phyloP scores from a whole-genome alignment of 2,329 filamentous ascomycete species.

The Bipolaris cookei region DNA sequence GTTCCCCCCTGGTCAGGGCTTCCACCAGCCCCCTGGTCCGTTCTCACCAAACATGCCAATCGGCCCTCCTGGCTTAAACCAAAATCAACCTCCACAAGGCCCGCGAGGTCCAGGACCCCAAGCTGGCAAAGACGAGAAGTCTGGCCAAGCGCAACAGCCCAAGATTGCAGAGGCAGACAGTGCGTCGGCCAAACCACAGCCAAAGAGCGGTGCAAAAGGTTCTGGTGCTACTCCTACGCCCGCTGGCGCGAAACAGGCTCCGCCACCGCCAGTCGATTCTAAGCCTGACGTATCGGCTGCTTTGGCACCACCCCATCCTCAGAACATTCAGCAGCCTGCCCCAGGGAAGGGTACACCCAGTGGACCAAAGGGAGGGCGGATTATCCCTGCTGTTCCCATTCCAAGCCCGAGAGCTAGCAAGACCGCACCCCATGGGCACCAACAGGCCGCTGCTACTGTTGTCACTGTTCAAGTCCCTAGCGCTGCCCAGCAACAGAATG shows the following conservation, averaged over 20 bases:
- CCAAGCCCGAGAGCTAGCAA: constrained; percentile 51
- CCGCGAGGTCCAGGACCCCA: constrained; percentile 45
- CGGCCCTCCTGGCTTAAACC: constrained; percentile 60
- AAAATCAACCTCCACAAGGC: constrained; percentile 49
- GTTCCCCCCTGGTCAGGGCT: constrained; percentile 79
- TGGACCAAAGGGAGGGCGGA: constrained; percentile 58
- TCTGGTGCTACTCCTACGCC: constrained; percentile 39
- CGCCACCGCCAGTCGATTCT: constrained; percentile 70
- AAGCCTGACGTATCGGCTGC: constrained; percentile 69
- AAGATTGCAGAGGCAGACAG: constrained; percentile 55
- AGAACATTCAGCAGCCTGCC: constrained; percentile 42
- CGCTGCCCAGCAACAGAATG: constrained; percentile 60
- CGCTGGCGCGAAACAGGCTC: constrained; percentile 56
- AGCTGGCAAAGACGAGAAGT: constrained; percentile 38
- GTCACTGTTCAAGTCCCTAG: constrained; percentile 36
- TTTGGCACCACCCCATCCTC: constrained; percentile 58
- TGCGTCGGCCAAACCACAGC: constrained; percentile 57
- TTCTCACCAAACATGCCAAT: constrained; percentile 67
- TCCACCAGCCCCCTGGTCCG: constrained; percentile 70
- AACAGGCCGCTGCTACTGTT: constrained; percentile 27
- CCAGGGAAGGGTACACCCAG: constrained; percentile 48
- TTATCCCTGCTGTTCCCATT: constrained; percentile 71
- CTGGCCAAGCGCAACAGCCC: constrained; percentile 32
- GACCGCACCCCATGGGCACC: constrained; percentile 48
- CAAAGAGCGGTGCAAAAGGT: constrained; percentile 59